Evolutionary conservation across 108 stramenopile genomes (phyloP).

Genomic region (Mediolabrus comicus): DNA sequence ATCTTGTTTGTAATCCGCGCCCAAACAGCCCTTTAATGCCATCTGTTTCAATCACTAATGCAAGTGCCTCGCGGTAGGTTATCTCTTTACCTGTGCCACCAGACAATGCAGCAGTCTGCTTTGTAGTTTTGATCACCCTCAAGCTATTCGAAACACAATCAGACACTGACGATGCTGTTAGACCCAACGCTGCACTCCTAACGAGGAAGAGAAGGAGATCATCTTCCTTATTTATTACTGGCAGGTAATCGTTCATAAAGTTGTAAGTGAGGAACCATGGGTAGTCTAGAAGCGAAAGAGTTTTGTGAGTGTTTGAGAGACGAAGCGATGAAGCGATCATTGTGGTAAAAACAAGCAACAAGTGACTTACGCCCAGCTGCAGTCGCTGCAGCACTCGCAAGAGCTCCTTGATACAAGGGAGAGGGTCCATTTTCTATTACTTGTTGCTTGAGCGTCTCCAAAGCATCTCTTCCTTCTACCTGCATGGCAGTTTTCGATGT

Average conservation of each 20-base stretch:
- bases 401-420: conserved; percentile 81
- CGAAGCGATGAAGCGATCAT: too few relatives aligned
- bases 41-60: conserved; percentile 70
- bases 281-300: too few relatives aligned
- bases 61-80: conserved; percentile 65
- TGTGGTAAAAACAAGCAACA: too few relatives aligned
- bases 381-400: conserved; percentile 86
- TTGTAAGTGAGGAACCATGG: conserved; percentile 85
- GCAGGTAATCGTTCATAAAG: conserved; percentile 64
- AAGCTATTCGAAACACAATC: conserved; percentile 76
- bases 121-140: conserved; percentile 85
- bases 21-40: conserved; percentile 73
- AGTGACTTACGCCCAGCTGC: conserved; percentile 67
- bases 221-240: conserved; percentile 51
- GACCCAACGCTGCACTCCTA: conserved; percentile 68
- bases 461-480: conserved; percentile 79
- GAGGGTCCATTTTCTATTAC: conserved; percentile 50
- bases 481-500: conserved; percentile 94
- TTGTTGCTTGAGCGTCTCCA: conserved; percentile 45
- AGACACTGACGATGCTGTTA: conserved; percentile 71
- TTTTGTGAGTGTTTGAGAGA: too few relatives aligned
- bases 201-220: conserved; percentile 70
- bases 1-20: conserved; percentile 76
- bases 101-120: conserved; percentile 74
- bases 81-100: conserved; percentile 45